phyloP scores from a whole-genome alignment of 2,329 filamentous ascomycete genomes.

The Colletotrichum incanum region DNA sequence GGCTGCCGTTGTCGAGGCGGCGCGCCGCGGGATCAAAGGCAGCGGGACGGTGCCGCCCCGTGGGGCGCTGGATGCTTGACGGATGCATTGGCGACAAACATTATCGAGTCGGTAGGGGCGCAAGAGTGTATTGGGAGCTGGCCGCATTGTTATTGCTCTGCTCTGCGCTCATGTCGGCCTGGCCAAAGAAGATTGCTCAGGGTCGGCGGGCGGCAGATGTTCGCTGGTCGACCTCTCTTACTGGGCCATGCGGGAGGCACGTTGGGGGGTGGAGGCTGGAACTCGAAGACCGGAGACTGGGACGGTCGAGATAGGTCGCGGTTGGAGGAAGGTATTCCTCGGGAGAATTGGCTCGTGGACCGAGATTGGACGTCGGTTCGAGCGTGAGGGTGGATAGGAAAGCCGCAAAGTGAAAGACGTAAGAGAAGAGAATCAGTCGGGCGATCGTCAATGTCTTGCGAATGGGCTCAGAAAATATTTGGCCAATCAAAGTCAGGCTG shows the following conservation, averaged over 20 bases:
- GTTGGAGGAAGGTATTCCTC: not conserved
- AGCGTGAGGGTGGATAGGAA: not conserved
- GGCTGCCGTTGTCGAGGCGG: conserved; percentile 34
- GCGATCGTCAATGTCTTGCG: conserved; percentile 10
- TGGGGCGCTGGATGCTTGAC: conserved; percentile 17
- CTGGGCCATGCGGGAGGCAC: conserved; percentile 14
- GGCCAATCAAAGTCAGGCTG: conserved; percentile 20
- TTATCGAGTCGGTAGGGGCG: conserved; percentile 39
- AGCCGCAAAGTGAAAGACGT: conserved; percentile 2
- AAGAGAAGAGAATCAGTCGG: conserved; percentile 19
- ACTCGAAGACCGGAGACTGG: not conserved
- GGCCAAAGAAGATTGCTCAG: not conserved
- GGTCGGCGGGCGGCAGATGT: conserved; percentile 10
- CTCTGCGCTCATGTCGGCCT: conserved; percentile 42
- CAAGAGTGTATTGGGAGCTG: conserved; percentile 40
- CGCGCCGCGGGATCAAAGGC: conserved; percentile 23
- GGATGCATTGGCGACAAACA: conserved; percentile 40
- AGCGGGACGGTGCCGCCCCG: not conserved
- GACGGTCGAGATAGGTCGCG: not conserved
- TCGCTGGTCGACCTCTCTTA: conserved; percentile 9
- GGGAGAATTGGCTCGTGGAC: conserved; percentile 9
- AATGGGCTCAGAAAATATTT: conserved; percentile 31
- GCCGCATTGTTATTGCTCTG: conserved; percentile 42
- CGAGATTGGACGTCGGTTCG: conserved; percentile 7
- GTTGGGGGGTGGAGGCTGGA: not conserved